Evolutionary conservation across 768 basidiomycete species (phyloP), one percentile per base, ranked within the genome.

Genomic region (Dioszegia crocea): DNA sequence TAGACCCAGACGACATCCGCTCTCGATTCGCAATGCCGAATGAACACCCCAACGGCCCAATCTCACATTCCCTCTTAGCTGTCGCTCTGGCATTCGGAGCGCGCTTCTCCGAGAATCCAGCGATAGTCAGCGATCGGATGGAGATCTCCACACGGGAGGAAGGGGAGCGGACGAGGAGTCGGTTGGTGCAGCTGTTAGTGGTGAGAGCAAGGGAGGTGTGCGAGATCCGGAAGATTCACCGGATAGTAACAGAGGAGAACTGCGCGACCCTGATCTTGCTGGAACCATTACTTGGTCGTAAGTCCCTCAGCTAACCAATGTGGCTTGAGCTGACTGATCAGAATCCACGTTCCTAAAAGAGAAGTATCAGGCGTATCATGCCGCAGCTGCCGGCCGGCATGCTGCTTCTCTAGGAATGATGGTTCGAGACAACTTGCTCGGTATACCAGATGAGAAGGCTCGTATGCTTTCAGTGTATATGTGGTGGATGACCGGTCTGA

Each of bases 81-180:
- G 87, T 88, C 1, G 86, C 92, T 9, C 80, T 96, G 52, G 89
- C 91, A 0, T 93, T 88, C 87, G 92, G 92, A 27, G 86, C 89
- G 36, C 91, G 91, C 67, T 94, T 94, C 75, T 91, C 90, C 3
- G 92, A 96, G 68, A 89, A 94, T 71, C 86, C 88, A 0, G 78
- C 91, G 60, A 84, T 96, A 46, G 82, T 86, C 21, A 84, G 85
- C 31, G 92, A 94, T 78, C 83, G 91, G 41, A 80, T 83, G 50
- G 84, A 84, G 59, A 61, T 66, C 21, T 61, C 71, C 2, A 27
- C 39, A 14, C 23, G 64, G 29, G 65, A 64, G 40, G 23, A 29
- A 4, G 47, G 57, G 29, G 58, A 61, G 19, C 16, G 81, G 44
- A 45, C 84, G 5, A 86, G 89, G 70, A 91, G 91, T 76, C 75